Percentiles rank a stretch among this genome's conserved stretches.
These are phyloP conservation scores for Hypoxylon sp. DNA, from an alignment of 2,329 filamentous ascomycete genomes.

Conservation along the genomic window DNA sequence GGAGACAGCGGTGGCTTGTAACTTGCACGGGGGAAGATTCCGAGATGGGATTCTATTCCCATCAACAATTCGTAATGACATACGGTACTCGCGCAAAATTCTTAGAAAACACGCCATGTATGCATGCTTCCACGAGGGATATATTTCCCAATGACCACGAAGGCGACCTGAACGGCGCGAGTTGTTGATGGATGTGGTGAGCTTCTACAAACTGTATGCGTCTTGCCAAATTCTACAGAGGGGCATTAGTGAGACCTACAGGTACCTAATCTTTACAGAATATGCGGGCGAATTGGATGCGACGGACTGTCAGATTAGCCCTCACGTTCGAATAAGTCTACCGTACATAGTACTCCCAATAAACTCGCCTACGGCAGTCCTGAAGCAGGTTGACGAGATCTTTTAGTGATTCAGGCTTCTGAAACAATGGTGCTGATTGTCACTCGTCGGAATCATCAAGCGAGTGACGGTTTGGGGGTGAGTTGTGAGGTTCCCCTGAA, in stretches of 20 bases:
- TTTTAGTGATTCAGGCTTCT: conserved; percentile 42
- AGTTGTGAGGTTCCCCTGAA: conserved; percentile 42
- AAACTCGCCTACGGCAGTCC: conserved; percentile 14
- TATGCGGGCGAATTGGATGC: conserved; percentile 21
- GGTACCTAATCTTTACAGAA: conserved; percentile 3
- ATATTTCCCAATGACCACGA: not conserved
- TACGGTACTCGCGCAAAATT: conserved; percentile 9
- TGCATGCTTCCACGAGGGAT: conserved; percentile 6
- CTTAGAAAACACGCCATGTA: not conserved
- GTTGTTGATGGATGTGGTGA: not conserved
- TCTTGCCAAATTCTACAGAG: not conserved
- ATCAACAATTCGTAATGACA: not conserved
- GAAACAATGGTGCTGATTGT: conserved; percentile 45
- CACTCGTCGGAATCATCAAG: conserved; percentile 36
- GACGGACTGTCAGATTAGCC: conserved; percentile 1
- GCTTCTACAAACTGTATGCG: not conserved
- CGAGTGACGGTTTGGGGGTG: conserved; percentile 34
- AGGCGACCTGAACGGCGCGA: not conserved
- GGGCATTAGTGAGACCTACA: conserved; percentile 7
- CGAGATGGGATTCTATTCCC: not conserved
- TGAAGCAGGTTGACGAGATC: conserved; percentile 32
- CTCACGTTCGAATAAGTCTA: conserved; percentile 5
- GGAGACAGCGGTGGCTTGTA: not conserved
- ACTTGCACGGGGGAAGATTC: conserved; percentile 13
- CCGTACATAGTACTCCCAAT: too few species aligned